A percentile compares a stretch with the other conserved stretches of the same genome.
Evolutionary conservation across 2,329 filamentous ascomycete species (phyloP).

Genomic region (Plenodomus biglobosus): DNA sequence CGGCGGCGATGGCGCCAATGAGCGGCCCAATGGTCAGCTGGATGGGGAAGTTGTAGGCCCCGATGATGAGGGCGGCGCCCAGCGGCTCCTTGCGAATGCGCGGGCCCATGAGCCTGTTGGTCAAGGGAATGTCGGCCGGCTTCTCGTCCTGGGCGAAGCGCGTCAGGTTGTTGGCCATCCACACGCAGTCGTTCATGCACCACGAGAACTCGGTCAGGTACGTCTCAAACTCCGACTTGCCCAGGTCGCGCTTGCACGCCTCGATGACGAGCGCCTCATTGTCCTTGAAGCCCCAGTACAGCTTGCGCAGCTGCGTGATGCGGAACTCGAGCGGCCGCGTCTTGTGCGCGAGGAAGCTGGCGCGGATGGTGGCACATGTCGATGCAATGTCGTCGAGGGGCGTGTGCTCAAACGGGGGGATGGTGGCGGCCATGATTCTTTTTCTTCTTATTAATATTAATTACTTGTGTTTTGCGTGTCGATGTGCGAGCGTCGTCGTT

Average conservation of each 20-base stretch:
- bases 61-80: slow-evolving; percentile 79
- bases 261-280: slow-evolving; percentile 71
- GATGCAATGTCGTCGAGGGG: slow-evolving; percentile 38
- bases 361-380: slow-evolving; percentile 57
- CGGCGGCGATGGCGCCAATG: slow-evolving; percentile 87
- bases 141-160: slow-evolving; percentile 82
- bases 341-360: slow-evolving; percentile 74
- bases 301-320: slow-evolving; percentile 81
- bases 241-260: slow-evolving; percentile 75
- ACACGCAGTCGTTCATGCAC: slow-evolving; percentile 78
- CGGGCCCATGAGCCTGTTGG: slow-evolving; percentile 69
- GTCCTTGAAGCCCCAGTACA: slow-evolving; percentile 91
- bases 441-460: too few species aligned
- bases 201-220: slow-evolving; percentile 74
- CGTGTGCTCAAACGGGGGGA: slow-evolving; percentile 42
- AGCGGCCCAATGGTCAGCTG: slow-evolving; percentile 76
- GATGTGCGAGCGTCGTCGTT: too few species aligned
- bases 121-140: slow-evolving; percentile 67
- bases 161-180: slow-evolving; percentile 74
- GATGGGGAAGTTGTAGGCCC: slow-evolving; percentile 90
- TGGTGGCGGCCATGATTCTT: slow-evolving; percentile 11
- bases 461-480: too few species aligned
- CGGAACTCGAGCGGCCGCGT: slow-evolving; percentile 83
- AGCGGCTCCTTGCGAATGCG: slow-evolving; percentile 85
- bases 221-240: slow-evolving; percentile 76